These are phyloP conservation scores for Fusarium sp. DNA, from an alignment of 2,329 filamentous ascomycete species.

Conservation along the genomic window DNA sequence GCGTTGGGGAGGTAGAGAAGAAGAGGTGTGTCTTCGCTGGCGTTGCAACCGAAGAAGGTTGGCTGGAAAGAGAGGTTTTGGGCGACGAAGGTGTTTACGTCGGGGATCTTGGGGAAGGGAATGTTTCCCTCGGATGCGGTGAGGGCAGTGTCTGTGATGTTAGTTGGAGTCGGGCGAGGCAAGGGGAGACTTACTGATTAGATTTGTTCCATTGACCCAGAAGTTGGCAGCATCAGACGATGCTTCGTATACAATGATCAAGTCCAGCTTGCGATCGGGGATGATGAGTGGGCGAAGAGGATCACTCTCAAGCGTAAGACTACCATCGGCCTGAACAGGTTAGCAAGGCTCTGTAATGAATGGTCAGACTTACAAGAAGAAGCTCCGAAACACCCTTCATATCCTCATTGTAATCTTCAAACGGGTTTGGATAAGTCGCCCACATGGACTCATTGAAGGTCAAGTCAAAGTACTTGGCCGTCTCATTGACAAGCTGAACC, in stretches of 20 bases:
- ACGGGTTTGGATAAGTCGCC: conserved; percentile 51
- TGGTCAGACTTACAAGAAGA: conserved; percentile 34
- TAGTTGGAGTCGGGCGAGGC: rapidly evolving
- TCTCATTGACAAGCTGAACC: conserved; percentile 44
- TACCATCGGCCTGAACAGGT: conserved; percentile 48
- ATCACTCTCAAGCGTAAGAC: conserved; percentile 50
- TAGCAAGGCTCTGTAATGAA: rapidly evolving
- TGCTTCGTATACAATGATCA: conserved; percentile 53
- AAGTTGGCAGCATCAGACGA: conserved; percentile 44
- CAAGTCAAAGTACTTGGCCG: conserved; percentile 44
- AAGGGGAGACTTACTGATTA: conserved; percentile 34
- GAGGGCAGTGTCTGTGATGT: conserved; percentile 26
- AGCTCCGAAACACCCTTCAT: conserved; percentile 47
- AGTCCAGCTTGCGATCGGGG: conserved; percentile 45
- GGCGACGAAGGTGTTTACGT: conserved; percentile 46
- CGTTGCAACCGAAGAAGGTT: conserved; percentile 50
- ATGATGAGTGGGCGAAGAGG: conserved; percentile 49
- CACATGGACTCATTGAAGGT: conserved; percentile 52
- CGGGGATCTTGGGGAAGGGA: conserved; percentile 48
- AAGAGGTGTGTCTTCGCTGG: conserved; percentile 37
- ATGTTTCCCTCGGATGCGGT: conserved; percentile 45
- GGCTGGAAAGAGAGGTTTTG: conserved; percentile 47
- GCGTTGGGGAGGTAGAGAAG: conserved; percentile 51
- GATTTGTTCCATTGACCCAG: conserved; percentile 50
- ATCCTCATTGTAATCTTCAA: conserved; percentile 46